Evolutionary conservation across 73 alveolate species (phyloP).

Genomic region (Paramecium caudatum): DNA sequence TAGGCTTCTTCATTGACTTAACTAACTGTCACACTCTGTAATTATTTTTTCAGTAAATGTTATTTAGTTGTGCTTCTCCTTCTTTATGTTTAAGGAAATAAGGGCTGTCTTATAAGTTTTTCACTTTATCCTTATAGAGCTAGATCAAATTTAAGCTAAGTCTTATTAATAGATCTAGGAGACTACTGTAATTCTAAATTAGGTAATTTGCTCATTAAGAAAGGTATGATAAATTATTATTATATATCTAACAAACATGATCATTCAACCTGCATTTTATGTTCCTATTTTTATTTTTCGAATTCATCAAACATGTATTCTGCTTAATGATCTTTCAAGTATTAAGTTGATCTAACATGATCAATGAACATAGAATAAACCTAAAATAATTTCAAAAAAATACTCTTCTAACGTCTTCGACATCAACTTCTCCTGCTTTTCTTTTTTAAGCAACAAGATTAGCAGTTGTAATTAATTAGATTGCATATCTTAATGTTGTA

Average conservation of each 20-base stretch:
- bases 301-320: conserved; percentile 86
- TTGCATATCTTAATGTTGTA: conserved; percentile 95
- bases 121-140: neutral
- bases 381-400: conserved; percentile 68
- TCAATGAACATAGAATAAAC: conserved; percentile 95
- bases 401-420: conserved; percentile 92
- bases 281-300: neutral
- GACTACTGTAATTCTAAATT: too few species aligned
- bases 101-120: neutral
- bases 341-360: conserved; percentile 92
- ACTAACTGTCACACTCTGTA: too few species aligned
- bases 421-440: conserved; percentile 93
- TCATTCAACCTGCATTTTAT: conserved; percentile 58
- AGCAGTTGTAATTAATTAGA: conserved; percentile 93
- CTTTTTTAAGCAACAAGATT: conserved; percentile 90
- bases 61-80: neutral
- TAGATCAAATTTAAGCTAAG: too few species aligned
- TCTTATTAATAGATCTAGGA: too few species aligned
- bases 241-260: neutral
- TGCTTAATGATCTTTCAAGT: conserved; percentile 89
- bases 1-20: conserved; percentile 3
- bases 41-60: too few species aligned
- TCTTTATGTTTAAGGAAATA: conserved; percentile 4
- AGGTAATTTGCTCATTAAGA: too few species aligned
- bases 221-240: too few species aligned